Evolutionary conservation across 331 rosid genomes (phyloP).

Genomic region (Erythrophleum ivorense): DNA sequence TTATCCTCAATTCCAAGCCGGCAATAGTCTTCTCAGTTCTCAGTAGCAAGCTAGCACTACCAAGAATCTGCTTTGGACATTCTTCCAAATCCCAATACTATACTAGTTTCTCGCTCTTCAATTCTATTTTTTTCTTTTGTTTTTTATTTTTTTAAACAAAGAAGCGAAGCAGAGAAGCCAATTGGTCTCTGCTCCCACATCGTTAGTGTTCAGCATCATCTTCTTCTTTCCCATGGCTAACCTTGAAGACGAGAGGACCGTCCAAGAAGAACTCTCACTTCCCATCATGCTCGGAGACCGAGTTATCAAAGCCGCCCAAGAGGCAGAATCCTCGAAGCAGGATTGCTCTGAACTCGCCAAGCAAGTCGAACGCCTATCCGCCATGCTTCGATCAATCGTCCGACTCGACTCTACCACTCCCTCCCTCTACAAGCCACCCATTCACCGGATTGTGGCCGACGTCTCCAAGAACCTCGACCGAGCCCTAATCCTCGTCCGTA

Average conservation of each 20-base stretch:
- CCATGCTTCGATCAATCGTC: slow-evolving; percentile 69
- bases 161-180: background rate
- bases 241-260: slow-evolving; percentile 49
- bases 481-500: slow-evolving; percentile 60
- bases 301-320: slow-evolving; percentile 69
- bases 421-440: slow-evolving; percentile 71
- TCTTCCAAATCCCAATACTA: background rate
- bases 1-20: background rate
- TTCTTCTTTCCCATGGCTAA: slow-evolving; percentile 44
- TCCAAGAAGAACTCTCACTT: slow-evolving; percentile 63
- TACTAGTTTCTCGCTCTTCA: background rate
- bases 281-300: slow-evolving; percentile 72
- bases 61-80: background rate
- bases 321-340: slow-evolving; percentile 63
- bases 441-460: slow-evolving; percentile 71
- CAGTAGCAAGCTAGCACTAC: background rate
- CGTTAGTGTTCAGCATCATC: background rate
- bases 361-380: slow-evolving; percentile 63
- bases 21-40: background rate
- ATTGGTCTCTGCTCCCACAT: background rate
- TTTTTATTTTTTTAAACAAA: background rate
- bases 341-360: slow-evolving; percentile 66
- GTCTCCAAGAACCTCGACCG: slow-evolving; percentile 70
- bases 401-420: slow-evolving; percentile 53
- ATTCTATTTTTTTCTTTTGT: background rate